Conservation (phyloP, 2,329 filamentous ascomycete species). For the Tolypocladium sp. region DNA sequence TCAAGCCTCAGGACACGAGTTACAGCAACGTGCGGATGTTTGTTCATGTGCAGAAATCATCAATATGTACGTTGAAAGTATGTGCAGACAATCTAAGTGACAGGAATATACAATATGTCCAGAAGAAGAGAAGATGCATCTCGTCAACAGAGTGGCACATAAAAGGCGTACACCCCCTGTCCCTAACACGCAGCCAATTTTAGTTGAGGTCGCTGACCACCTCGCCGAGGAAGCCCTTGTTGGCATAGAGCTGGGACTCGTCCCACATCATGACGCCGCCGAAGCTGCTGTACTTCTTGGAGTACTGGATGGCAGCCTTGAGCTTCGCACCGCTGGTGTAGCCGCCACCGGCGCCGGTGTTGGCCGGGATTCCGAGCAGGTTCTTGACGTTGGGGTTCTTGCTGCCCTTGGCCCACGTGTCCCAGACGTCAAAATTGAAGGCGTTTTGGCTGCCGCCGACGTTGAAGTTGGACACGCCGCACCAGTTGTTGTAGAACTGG, state of each 20-base stretch:
- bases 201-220: conserved; percentile 26
- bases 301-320: conserved; percentile 40
- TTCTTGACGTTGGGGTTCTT: conserved; percentile 52
- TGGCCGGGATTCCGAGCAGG: conserved; percentile 51
- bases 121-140: too few species aligned
- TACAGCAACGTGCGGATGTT: too few species aligned
- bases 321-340: conserved; percentile 42
- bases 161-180: too few species aligned
- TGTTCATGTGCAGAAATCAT: too few species aligned
- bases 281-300: conserved; percentile 47
- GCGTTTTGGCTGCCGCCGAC: conserved; percentile 35
- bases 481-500: conserved; percentile 64
- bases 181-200: neutral
- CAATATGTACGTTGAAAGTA: too few species aligned
- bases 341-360: conserved; percentile 42
- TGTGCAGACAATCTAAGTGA: too few species aligned
- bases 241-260: conserved; percentile 49
- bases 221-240: conserved; percentile 43
- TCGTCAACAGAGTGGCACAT: too few species aligned
- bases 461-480: conserved; percentile 46
- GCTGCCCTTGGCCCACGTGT: conserved; percentile 53
- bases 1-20: neutral
- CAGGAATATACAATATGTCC: too few species aligned
- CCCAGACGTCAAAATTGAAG: conserved; percentile 57
- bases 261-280: conserved; percentile 66